A percentile compares a stretch with the other conserved stretches of the same genome.
Conservation (phyloP, 495 filamentous ascomycete species). For the Bathelium albidoporum region DNA sequence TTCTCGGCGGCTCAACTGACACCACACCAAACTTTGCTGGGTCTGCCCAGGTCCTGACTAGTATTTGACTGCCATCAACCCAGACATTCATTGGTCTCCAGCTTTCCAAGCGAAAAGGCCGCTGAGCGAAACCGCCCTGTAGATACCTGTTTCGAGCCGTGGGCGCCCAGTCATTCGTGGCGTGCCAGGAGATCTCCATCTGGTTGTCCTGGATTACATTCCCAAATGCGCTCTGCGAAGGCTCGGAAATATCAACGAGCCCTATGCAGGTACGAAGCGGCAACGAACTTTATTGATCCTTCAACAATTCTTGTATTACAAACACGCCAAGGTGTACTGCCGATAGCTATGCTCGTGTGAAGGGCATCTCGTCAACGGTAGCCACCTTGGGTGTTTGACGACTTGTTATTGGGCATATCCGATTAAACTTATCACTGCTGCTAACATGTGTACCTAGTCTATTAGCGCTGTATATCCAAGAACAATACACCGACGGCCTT, state of each 20-base stretch:
- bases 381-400: slow-evolving; percentile 59
- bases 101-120: slow-evolving; percentile 2
- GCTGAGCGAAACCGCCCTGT: slow-evolving; percentile 7
- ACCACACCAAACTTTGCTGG: no score
- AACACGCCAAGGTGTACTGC: slow-evolving; percentile 53
- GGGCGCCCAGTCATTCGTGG: slow-evolving; percentile 28
- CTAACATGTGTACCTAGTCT: slow-evolving; percentile 57
- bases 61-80: no score
- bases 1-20: no score
- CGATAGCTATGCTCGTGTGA: slow-evolving; percentile 61
- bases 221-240: slow-evolving; percentile 48
- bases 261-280: slow-evolving; percentile 47
- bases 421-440: slow-evolving; percentile 9
- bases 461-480: slow-evolving; percentile 75
- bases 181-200: slow-evolving; percentile 17
- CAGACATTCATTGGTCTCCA: no score
- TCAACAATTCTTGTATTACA: background rate
- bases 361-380: slow-evolving; percentile 53
- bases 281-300: background rate
- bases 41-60: no score
- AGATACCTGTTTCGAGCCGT: slow-evolving; percentile 25
- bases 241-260: slow-evolving; percentile 63
- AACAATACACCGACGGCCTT: slow-evolving; percentile 67
- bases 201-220: slow-evolving; percentile 49
- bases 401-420: slow-evolving; percentile 60